phyloP scores from a whole-genome alignment of 2,329 filamentous ascomycete species.

The Botrytis paeoniae region DNA sequence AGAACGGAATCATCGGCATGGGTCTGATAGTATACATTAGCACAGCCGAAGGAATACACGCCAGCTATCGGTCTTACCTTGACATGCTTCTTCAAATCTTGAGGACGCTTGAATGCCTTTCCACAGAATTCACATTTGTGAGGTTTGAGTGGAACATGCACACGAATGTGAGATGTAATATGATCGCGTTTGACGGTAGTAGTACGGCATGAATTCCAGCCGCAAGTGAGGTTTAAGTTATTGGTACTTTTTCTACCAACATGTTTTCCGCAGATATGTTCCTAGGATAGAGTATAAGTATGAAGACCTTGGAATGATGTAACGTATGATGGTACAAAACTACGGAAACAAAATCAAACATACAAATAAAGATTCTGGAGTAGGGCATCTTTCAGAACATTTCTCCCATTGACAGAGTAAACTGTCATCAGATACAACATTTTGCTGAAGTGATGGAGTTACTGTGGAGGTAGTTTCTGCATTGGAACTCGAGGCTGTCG shows the following conservation, averaged over 20 bases:
- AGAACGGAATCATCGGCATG: constrained; percentile 92
- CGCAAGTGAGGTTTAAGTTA: constrained; percentile 94
- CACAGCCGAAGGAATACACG: constrained; percentile 19
- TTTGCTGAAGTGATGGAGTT: constrained; percentile 23
- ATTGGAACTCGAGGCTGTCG: constrained; percentile 18
- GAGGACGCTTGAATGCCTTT: constrained; percentile 98
- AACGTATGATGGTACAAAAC: not conserved
- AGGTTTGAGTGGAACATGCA: constrained; percentile 97
- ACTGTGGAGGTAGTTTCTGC: constrained; percentile 22
- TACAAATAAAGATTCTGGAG: constrained; percentile 43
- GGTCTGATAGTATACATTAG: constrained; percentile 50
- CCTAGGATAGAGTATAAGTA: constrained; percentile 51
- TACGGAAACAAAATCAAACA: constrained; percentile 23
- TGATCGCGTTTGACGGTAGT: constrained; percentile 98
- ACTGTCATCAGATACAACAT: constrained; percentile 36
- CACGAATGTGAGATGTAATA: constrained; percentile 97
- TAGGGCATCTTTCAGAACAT: constrained; percentile 41
- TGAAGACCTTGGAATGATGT: not conserved
- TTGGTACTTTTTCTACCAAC: constrained; percentile 99
- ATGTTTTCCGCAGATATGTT: constrained; percentile 97
- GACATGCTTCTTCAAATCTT: constrained; percentile 99
- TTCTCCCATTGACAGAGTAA: constrained; percentile 44
- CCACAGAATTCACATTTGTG: constrained; percentile 99
- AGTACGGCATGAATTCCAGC: constrained; percentile 94
- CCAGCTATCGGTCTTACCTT: constrained; percentile 52